phyloP scores from a whole-genome alignment of 1,284 basidiomycete genomes.

The Xerocomus amazonicus region DNA sequence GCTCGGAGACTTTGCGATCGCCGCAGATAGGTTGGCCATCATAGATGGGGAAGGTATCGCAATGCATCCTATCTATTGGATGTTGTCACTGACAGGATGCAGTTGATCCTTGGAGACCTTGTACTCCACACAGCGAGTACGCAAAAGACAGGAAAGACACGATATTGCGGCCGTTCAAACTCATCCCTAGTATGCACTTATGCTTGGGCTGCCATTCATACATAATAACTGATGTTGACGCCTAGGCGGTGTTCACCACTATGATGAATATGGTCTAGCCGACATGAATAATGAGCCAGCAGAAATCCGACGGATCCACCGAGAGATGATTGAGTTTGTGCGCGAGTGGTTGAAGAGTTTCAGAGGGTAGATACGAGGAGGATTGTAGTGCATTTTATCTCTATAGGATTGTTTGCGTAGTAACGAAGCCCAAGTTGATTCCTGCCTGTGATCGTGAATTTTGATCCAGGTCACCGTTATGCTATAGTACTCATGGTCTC shows the following conservation, averaged over 20 bases:
- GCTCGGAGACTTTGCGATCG: constrained; percentile 74
- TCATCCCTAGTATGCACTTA: constrained; percentile 71
- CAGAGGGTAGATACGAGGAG: not conserved
- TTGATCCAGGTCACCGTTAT: too few relatives aligned
- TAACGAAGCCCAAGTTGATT: too few relatives aligned
- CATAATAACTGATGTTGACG: constrained; percentile 1
- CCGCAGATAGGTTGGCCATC: constrained; percentile 76
- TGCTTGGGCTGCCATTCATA: not conserved
- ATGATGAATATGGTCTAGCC: constrained; percentile 81
- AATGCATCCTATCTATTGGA: not conserved
- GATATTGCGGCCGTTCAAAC: constrained; percentile 73
- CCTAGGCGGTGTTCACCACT: constrained; percentile 84
- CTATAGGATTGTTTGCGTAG: too few relatives aligned
- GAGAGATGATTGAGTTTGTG: constrained; percentile 79
- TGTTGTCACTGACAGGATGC: constrained; percentile 2
- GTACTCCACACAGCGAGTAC: constrained; percentile 80
- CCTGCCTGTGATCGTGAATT: too few relatives aligned
- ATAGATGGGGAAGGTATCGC: constrained; percentile 76
- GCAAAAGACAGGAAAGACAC: constrained; percentile 73
- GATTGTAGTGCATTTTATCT: too few relatives aligned
- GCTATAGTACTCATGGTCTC: too few relatives aligned
- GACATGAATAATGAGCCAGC: constrained; percentile 67
- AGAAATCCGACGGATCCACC: constrained; percentile 79
- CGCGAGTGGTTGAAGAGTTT: constrained; percentile 77
- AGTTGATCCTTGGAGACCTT: constrained; percentile 90